A percentile compares a stretch with the other conserved stretches of the same genome.
Conservation (phyloP, 306 rosid species). For the Fagus crenata region DNA sequence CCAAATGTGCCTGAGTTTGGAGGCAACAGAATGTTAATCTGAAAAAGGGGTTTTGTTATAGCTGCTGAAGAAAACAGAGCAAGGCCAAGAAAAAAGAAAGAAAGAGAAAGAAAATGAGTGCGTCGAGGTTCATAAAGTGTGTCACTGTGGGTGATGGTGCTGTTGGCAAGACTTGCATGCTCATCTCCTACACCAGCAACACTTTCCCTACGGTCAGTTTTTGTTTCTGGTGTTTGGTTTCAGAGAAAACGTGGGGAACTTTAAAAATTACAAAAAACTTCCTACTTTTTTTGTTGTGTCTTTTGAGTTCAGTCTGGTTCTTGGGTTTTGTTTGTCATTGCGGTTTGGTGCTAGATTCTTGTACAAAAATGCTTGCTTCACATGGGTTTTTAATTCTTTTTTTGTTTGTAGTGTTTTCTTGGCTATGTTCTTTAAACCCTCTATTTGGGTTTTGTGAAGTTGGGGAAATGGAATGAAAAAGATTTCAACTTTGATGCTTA, state of each 20-base stretch:
- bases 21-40: conserved; percentile 22
- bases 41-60: conserved; percentile 37
- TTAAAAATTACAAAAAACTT: conserved; percentile 21
- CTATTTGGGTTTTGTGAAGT: conserved; percentile 2
- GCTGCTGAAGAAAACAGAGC: conserved; percentile 19
- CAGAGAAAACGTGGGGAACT: conserved; percentile 3
- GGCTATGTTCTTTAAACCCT: conserved; percentile 19
- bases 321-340: conserved; percentile 17
- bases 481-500: conserved; percentile 8
- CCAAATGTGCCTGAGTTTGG: conserved; percentile 28
- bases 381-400: not conserved
- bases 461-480: not conserved
- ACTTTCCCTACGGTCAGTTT: conserved; percentile 85
- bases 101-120: conserved; percentile 58
- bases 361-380: not conserved
- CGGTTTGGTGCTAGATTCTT: conserved; percentile 12
- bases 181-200: conserved; percentile 94
- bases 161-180: conserved; percentile 98
- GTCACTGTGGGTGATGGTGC: conserved; percentile 98
- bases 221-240: conserved; percentile 15
- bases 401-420: conserved; percentile 14
- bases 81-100: not conserved
- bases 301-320: conserved; percentile 16
- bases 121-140: conserved; percentile 90
- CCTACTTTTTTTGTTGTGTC: conserved; percentile 23